These are phyloP conservation scores for Penicillium cataractarum DNA, from an alignment of 495 filamentous ascomycete species.

Conservation along the genomic window DNA sequence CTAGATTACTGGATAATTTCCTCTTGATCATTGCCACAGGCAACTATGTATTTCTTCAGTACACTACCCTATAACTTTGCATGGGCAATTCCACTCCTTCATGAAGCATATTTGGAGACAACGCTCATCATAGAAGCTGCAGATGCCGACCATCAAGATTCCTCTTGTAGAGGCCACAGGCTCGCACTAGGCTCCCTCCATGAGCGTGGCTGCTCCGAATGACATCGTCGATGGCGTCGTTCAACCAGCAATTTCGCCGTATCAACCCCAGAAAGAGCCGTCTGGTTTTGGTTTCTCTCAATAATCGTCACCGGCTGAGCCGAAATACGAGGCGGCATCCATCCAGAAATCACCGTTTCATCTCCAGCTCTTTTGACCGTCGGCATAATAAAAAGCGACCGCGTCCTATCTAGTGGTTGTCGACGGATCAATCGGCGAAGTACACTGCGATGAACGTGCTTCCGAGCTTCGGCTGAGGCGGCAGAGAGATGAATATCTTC, in stretches of 20 bases:
- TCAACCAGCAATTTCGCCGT: slow-evolving; percentile 21
- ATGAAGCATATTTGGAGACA: no score
- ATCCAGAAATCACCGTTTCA: slow-evolving; percentile 30
- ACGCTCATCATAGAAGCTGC: no score
- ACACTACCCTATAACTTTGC: no score
- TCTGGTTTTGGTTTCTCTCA: slow-evolving; percentile 1
- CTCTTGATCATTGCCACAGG: no score
- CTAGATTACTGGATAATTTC: no score
- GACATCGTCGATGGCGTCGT: slow-evolving; percentile 43
- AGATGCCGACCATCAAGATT: no score
- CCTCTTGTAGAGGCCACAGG: slow-evolving; percentile 45
- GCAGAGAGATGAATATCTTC: slow-evolving; percentile 20
- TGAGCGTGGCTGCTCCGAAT: slow-evolving; percentile 48
- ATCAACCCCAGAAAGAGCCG: slow-evolving; percentile 3
- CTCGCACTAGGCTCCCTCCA: slow-evolving; percentile 46
- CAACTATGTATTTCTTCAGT: no score
- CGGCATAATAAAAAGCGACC: slow-evolving; percentile 41
- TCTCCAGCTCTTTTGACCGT: slow-evolving; percentile 28
- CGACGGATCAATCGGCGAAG: slow-evolving; percentile 40
- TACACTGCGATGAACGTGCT: slow-evolving; percentile 24
- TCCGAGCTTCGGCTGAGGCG: slow-evolving; percentile 20
- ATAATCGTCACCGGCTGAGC: slow-evolving; percentile 16
- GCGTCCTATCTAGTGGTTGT: slow-evolving; percentile 40
- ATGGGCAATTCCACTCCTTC: no score
- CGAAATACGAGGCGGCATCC: slow-evolving; percentile 24